Evolutionary conservation across 495 filamentous ascomycete species (phyloP), one percentile per base, ranked within the genome.

Genomic region (Acidomyces sp.): DNA sequence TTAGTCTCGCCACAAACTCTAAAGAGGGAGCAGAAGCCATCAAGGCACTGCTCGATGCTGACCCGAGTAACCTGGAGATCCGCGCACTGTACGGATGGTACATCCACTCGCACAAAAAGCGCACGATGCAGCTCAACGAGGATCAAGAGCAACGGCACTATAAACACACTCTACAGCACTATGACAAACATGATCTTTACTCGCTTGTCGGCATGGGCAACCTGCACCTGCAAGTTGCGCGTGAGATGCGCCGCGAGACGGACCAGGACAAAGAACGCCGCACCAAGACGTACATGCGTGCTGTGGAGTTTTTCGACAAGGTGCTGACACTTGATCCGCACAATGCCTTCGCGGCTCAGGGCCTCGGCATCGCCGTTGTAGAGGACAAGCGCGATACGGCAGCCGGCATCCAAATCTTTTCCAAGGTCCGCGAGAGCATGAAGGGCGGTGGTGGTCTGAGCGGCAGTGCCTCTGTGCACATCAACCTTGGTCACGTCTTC

Each of bases 281-380:
- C 29, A 77, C 78, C 29, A 81, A 79, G 51, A 77, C 73, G 48
- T 97, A 95, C 57, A 73, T 77, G 56, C 82, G 82, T 42, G 88
- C 90, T 1, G 86, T 96, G 9, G 92, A 95, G 56, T 96, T 96
- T 65, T 97, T 93, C 56, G 92, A 96, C 57, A 97, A 97, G 63
- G 88, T 85, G 18, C 64, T 97, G 12, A 85, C 90, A 54, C 64
- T 96, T 2, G 90, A 97, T 53, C 75, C 82, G 1, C 82, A 78
- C 60, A 96, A 96, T 47, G 90, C 92, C 1, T 92, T 93, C 54
- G 90, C 90, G 0, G 90, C 92, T 9, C 92, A 97, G 54, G 90
- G 92, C 23, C 77, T 96, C 46, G 90, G 80, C 6, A 96, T 97
- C 51, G 85, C 90, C 2, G 67, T 96, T 31, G 72, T 90, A 0